These are phyloP conservation scores for Aurinia saxatilis DNA, from an alignment of 345 rosid genomes.

Conservation along the genomic window DNA sequence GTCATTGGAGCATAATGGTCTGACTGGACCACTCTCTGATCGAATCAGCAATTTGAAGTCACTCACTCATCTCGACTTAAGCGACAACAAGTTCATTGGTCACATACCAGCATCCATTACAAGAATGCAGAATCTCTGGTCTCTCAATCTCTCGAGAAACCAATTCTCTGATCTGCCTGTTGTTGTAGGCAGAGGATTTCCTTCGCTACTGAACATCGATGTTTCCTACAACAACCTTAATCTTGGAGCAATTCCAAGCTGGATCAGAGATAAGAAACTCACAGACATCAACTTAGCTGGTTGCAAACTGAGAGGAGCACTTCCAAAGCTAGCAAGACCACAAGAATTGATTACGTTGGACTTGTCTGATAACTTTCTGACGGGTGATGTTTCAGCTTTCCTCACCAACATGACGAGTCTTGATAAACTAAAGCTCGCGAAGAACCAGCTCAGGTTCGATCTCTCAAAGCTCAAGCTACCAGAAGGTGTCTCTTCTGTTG, in stretches of 20 bases:
- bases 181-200: constrained; percentile 44
- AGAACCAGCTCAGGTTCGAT: constrained; percentile 65
- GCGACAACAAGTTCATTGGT: constrained; percentile 57
- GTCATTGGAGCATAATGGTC: constrained; percentile 56
- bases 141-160: constrained; percentile 79
- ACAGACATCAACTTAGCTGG: constrained; percentile 74
- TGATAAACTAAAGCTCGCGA: constrained; percentile 61
- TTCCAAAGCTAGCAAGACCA: constrained; percentile 59
- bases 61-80: constrained; percentile 55
- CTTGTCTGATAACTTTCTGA: constrained; percentile 60
- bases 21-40: constrained; percentile 59
- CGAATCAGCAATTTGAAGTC: constrained; percentile 59
- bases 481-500: constrained; percentile 44
- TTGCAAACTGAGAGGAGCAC: constrained; percentile 59
- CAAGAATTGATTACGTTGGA: constrained; percentile 58
- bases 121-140: constrained; percentile 67
- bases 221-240: constrained; percentile 75
- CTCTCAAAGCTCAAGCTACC: constrained; percentile 53
- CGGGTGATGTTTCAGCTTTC: constrained; percentile 51
- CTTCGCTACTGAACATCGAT: constrained; percentile 68
- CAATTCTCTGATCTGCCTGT: constrained; percentile 53
- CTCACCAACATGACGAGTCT: constrained; percentile 52
- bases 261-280: constrained; percentile 58
- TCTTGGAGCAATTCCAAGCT: constrained; percentile 60
- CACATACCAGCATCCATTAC: constrained; percentile 64